phyloP scores from a whole-genome alignment of 2,329 filamentous ascomycete genomes.

The Neofusicoccum laricinum region DNA sequence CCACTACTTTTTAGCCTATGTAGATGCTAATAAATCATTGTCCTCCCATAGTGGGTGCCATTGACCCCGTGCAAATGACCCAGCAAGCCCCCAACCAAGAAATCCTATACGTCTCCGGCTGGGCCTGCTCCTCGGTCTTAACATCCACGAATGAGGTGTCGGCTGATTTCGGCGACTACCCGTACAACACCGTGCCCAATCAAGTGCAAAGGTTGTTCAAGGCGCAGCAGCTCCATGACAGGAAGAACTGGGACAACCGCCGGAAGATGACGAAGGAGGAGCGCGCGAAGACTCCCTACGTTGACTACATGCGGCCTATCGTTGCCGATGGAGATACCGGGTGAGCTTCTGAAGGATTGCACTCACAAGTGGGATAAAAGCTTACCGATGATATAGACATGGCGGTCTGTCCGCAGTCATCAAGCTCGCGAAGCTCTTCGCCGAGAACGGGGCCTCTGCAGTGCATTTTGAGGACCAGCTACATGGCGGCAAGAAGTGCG shows the following conservation, averaged over 20 bases:
- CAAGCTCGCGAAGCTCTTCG: conserved; percentile 95
- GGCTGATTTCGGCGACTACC: conserved; percentile 96
- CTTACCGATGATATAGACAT: conserved; percentile 52
- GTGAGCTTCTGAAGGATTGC: conserved; percentile 35
- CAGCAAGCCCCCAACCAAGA: conserved; percentile 96
- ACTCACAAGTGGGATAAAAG: not conserved
- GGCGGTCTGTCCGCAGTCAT: conserved; percentile 89
- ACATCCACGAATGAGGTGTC: conserved; percentile 97
- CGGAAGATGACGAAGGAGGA: conserved; percentile 73
- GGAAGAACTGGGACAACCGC: conserved; percentile 87
- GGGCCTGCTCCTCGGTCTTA: conserved; percentile 92
- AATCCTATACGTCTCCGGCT: conserved; percentile 92
- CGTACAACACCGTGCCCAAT: conserved; percentile 98
- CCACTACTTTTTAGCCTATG: not conserved
- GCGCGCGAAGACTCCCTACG: conserved; percentile 73
- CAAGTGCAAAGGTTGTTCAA: conserved; percentile 96
- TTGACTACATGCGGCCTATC: conserved; percentile 91
- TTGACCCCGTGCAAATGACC: conserved; percentile 99
- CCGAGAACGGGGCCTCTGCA: conserved; percentile 91
- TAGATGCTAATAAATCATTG: conserved; percentile 3
- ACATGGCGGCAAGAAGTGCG: conserved; percentile 97
- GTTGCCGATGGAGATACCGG: conserved; percentile 93
- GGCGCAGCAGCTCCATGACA: conserved; percentile 93
- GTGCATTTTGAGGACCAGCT: conserved; percentile 98
- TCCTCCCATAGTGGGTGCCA: conserved; percentile 72